Conservation (phyloP, 495 filamentous ascomycete species). For the Rostrohypoxylon terebratum region DNA sequence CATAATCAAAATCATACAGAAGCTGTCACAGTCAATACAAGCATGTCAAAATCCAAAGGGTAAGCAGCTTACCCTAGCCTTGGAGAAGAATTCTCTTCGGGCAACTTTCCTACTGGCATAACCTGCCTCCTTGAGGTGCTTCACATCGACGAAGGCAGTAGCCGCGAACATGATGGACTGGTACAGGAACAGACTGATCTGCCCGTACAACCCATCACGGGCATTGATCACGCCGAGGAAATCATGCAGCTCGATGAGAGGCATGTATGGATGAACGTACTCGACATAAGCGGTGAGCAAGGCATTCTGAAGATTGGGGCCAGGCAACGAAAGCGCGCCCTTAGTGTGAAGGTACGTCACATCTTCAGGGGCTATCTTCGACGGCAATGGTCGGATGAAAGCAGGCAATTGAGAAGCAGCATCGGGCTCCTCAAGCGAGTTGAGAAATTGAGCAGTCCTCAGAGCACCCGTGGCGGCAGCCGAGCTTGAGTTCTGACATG, state of each 20-base stretch:
- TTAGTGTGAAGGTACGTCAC: slow-evolving; percentile 78
- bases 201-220: slow-evolving; percentile 72
- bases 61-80: slow-evolving; percentile 72
- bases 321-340: slow-evolving; percentile 78
- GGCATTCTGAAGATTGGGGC: slow-evolving; percentile 74
- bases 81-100: slow-evolving; percentile 82
- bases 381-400: slow-evolving; percentile 79
- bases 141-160: slow-evolving; percentile 79
- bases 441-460: slow-evolving; percentile 49
- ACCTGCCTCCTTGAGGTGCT: slow-evolving; percentile 74
- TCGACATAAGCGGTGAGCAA: slow-evolving; percentile 80
- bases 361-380: slow-evolving; percentile 76
- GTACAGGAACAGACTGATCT: slow-evolving; percentile 80
- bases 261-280: slow-evolving; percentile 91
- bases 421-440: slow-evolving; percentile 50
- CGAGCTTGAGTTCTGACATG: slow-evolving; percentile 37
- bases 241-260: slow-evolving; percentile 80
- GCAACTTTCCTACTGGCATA: slow-evolving; percentile 77
- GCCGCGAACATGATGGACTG: slow-evolving; percentile 87
- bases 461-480: slow-evolving; percentile 24
- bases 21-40: slow-evolving; percentile 50
- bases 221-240: slow-evolving; percentile 74
- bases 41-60: background rate
- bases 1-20: slow-evolving; percentile 89
- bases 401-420: slow-evolving; percentile 63